Conservation (phyloP, 1,139 yeast genomes). For the Taphrina deformans region DNA sequence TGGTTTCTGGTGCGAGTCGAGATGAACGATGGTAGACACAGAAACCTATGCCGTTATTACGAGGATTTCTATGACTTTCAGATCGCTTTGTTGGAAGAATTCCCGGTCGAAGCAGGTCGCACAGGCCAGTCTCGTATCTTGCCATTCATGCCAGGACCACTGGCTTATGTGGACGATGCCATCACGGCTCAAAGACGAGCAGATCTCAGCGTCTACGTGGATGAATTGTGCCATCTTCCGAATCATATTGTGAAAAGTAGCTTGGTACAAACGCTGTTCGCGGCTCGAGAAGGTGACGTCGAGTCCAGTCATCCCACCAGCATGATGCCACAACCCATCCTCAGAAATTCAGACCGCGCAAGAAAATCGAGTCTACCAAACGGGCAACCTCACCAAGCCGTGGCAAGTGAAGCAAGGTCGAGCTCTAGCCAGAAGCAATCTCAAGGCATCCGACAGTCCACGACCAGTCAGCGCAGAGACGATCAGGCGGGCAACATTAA, state of each 20-base stretch:
- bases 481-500: background rate
- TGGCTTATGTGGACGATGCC: slow-evolving; percentile 85
- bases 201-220: slow-evolving; percentile 79
- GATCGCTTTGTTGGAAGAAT: slow-evolving; percentile 74
- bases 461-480: background rate
- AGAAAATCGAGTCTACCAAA: slow-evolving; percentile 22
- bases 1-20: slow-evolving; percentile 79
- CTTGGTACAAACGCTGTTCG: slow-evolving; percentile 71
- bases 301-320: slow-evolving; percentile 41
- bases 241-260: slow-evolving; percentile 68
- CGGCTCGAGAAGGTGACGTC: slow-evolving; percentile 64
- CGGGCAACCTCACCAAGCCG: background rate
- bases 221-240: slow-evolving; percentile 73
- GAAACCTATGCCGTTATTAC: slow-evolving; percentile 82
- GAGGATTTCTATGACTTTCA: slow-evolving; percentile 97
- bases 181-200: slow-evolving; percentile 81
- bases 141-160: slow-evolving; percentile 96
- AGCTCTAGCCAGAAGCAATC: background rate
- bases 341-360: background rate
- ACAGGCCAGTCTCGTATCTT: slow-evolving; percentile 73
- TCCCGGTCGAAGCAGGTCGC: slow-evolving; percentile 92
- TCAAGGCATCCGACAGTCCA: background rate
- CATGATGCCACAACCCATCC: slow-evolving; percentile 31
- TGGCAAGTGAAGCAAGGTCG: background rate
- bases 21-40: slow-evolving; percentile 64